Evolutionary conservation across 805 yeast genomes (phyloP).

Genomic region (Wickerhamomyces hampshirensis): DNA sequence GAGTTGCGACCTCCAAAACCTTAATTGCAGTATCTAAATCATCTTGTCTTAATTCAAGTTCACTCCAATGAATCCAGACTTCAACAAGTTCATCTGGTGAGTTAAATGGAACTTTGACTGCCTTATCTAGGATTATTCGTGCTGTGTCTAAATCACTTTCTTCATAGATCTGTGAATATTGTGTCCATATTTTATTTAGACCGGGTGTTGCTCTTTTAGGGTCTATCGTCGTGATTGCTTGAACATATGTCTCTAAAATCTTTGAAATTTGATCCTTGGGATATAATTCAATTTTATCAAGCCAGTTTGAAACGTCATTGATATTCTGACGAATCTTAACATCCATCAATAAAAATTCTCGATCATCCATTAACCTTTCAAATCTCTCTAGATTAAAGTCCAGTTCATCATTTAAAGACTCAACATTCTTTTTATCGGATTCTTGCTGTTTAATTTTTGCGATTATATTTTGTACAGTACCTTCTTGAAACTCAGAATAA

Average conservation of each 20-base stretch:
- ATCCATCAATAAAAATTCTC: slow-evolving; percentile 61
- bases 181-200: slow-evolving; percentile 62
- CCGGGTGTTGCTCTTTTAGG: slow-evolving; percentile 47
- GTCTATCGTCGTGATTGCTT: slow-evolving; percentile 62
- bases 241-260: slow-evolving; percentile 52
- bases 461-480: slow-evolving; percentile 27
- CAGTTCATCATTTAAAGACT: slow-evolving; percentile 27
- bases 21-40: slow-evolving; percentile 40
- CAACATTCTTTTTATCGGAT: slow-evolving; percentile 10
- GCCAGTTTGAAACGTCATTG: slow-evolving; percentile 66
- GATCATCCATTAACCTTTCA: slow-evolving; percentile 50
- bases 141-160: slow-evolving; percentile 55
- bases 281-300: slow-evolving; percentile 48
- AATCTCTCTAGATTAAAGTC: slow-evolving; percentile 43
- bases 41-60: slow-evolving; percentile 49
- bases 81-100: slow-evolving; percentile 59
- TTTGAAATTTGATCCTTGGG: slow-evolving; percentile 34
- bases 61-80: slow-evolving; percentile 74
- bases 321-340: slow-evolving; percentile 57
- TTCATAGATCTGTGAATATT: slow-evolving; percentile 63
- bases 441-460: slow-evolving; percentile 6
- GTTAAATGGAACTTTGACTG: slow-evolving; percentile 65
- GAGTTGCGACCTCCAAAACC: slow-evolving; percentile 38
- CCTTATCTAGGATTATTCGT: slow-evolving; percentile 54
- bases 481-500: slow-evolving; percentile 57